These are phyloP conservation scores for Ramichloridium luteum DNA, from an alignment of 2,329 filamentous ascomycete species.

Conservation along the genomic window DNA sequence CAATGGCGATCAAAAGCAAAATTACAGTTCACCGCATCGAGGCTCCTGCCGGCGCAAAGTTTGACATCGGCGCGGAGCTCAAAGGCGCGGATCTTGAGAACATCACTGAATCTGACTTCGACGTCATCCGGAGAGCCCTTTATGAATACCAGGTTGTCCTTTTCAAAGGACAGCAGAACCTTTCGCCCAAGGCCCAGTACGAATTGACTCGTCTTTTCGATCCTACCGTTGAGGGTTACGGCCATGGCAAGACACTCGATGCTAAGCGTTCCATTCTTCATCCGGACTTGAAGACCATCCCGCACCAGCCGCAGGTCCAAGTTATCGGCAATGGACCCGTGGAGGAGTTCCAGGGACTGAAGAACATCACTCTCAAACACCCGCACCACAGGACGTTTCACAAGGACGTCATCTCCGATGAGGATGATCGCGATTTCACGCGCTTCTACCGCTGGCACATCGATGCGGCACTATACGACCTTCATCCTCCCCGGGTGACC, in stretches of 20 bases:
- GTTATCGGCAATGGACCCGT: constrained; percentile 68
- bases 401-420: constrained; percentile 47
- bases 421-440: constrained; percentile 46
- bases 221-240: constrained; percentile 51
- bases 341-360: constrained; percentile 56
- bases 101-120: constrained; percentile 48
- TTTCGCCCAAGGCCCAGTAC: constrained; percentile 60
- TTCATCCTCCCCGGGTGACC: constrained; percentile 63
- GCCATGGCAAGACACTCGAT: constrained; percentile 64
- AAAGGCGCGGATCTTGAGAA: constrained; percentile 20
- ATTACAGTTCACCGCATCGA: constrained; percentile 17
- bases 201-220: constrained; percentile 64
- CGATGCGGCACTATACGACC: constrained; percentile 62
- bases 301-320: constrained; percentile 67
- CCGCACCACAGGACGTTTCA: constrained; percentile 72
- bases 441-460: constrained; percentile 71
- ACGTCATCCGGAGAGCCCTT: constrained; percentile 50
- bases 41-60: constrained; percentile 11
- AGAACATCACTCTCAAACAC: constrained; percentile 56
- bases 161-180: constrained; percentile 53
- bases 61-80: constrained; percentile 20
- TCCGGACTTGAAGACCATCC: constrained; percentile 68
- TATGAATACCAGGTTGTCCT: constrained; percentile 59
- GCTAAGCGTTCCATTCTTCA: constrained; percentile 55
- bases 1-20: constrained; percentile 17